Conservation (phyloP, 179 eudicot genomes). For the Patellifolia procumbens region DNA sequence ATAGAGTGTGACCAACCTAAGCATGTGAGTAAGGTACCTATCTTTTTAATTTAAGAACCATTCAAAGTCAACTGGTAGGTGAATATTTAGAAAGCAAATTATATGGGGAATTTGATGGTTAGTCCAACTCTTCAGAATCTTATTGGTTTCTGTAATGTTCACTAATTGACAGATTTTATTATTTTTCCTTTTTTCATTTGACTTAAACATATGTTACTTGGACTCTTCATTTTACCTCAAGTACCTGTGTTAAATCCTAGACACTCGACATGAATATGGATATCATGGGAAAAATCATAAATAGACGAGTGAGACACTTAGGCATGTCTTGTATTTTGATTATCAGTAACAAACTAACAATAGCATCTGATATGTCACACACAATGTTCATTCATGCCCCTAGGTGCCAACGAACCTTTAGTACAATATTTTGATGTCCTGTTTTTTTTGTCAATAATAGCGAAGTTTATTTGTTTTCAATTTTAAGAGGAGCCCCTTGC, state of each 20-base stretch:
- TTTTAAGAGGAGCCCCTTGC: not conserved
- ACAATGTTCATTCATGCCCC: not conserved
- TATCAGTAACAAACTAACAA: too few species aligned
- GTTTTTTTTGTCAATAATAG: not conserved
- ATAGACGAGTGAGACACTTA: too few species aligned
- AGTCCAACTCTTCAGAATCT: slow-evolving; percentile 1
- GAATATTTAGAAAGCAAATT: not conserved
- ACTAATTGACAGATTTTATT: not conserved
- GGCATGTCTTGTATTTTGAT: too few species aligned
- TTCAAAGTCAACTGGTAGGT: slow-evolving; percentile 22
- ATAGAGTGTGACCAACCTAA: slow-evolving; percentile 9
- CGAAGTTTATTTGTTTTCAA: not conserved
- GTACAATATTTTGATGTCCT: not conserved
- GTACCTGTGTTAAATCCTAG: too few species aligned
- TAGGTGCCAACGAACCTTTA: not conserved
- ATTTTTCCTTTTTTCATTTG: not conserved
- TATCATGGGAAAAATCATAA: too few species aligned
- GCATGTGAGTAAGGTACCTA: not conserved
- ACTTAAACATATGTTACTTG: too few species aligned
- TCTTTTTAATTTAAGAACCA: not conserved
- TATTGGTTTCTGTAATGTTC: not conserved
- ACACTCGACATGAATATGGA: too few species aligned
- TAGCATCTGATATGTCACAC: too few species aligned
- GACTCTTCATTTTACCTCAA: too few species aligned
- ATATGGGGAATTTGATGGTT: not conserved